phyloP scores from a whole-genome alignment of 805 yeast genomes.

The Tetrapisispora iriomotensis region DNA sequence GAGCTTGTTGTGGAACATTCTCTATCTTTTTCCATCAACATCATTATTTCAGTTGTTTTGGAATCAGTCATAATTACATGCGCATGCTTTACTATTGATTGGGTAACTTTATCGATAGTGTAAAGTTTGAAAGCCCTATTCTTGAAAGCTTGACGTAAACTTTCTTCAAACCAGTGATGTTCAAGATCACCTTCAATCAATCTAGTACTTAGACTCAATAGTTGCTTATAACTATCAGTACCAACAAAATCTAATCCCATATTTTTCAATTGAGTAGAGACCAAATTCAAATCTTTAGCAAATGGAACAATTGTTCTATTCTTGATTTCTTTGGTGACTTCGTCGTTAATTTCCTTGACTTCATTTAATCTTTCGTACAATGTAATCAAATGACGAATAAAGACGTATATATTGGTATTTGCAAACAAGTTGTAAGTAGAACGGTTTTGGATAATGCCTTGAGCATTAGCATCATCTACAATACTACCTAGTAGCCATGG shows the following conservation, averaged over 20 bases:
- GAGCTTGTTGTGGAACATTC: constrained; percentile 54
- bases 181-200: constrained; percentile 85
- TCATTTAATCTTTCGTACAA: constrained; percentile 73
- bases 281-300: constrained; percentile 76
- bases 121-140: constrained; percentile 88
- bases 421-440: constrained; percentile 69
- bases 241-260: constrained; percentile 68
- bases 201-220: constrained; percentile 62
- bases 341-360: constrained; percentile 59
- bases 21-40: constrained; percentile 77
- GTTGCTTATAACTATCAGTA: constrained; percentile 64
- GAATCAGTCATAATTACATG: constrained; percentile 74
- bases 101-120: constrained; percentile 87
- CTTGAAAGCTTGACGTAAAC: constrained; percentile 87
- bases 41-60: constrained; percentile 69
- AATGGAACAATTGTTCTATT: constrained; percentile 57
- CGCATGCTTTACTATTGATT: constrained; percentile 73
- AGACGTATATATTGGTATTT: constrained; percentile 80
- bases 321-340: constrained; percentile 64
- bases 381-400: constrained; percentile 76
- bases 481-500: constrained; percentile 30
- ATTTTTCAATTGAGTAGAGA: constrained; percentile 72
- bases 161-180: constrained; percentile 91
- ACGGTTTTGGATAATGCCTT: constrained; percentile 32
- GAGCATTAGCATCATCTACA: constrained; percentile 24